Conservation (phyloP, 2,329 filamentous ascomycete genomes). For the Aspergillus ibericus region DNA sequence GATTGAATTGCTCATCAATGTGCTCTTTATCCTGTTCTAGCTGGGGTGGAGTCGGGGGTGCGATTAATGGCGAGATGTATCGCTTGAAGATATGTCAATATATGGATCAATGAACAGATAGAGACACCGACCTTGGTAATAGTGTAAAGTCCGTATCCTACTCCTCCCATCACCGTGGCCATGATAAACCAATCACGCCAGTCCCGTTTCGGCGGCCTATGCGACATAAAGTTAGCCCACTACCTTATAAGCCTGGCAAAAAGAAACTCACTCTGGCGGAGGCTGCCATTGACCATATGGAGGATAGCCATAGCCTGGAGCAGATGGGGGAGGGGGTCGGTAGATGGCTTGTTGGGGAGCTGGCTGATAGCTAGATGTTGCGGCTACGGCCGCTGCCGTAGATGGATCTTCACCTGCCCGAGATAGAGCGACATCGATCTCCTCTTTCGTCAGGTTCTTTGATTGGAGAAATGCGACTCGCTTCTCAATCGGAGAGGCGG, state of each 20-base stretch:
- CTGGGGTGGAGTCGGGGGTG: conserved; percentile 89
- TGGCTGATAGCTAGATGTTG: conserved; percentile 49
- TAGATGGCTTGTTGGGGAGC: conserved; percentile 43
- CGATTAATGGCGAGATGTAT: conserved; percentile 86
- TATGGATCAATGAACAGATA: neutral
- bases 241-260: neutral
- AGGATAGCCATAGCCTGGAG: conserved; percentile 51
- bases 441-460: conserved; percentile 95
- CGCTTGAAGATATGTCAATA: conserved; percentile 55
- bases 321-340: conserved; percentile 43
- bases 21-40: conserved; percentile 90
- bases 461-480: conserved; percentile 89
- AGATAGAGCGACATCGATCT: conserved; percentile 81
- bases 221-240: conserved; percentile 3
- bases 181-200: conserved; percentile 99
- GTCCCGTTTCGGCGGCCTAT: conserved; percentile 70
- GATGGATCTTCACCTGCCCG: conserved; percentile 65
- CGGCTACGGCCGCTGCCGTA: conserved; percentile 45
- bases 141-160: conserved; percentile 84
- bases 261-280: conserved; percentile 52
- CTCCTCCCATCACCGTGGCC: conserved; percentile 89
- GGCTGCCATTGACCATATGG: conserved; percentile 55
- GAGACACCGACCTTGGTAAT: conserved; percentile 71
- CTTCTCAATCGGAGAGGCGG: conserved; percentile 86
- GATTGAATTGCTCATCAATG: conserved; percentile 91